Percentiles rank a stretch among this genome's conserved stretches.
These are phyloP conservation scores for Epichloe hybrida DNA, from an alignment of 2,329 filamentous ascomycete species.

Conservation along the genomic window DNA sequence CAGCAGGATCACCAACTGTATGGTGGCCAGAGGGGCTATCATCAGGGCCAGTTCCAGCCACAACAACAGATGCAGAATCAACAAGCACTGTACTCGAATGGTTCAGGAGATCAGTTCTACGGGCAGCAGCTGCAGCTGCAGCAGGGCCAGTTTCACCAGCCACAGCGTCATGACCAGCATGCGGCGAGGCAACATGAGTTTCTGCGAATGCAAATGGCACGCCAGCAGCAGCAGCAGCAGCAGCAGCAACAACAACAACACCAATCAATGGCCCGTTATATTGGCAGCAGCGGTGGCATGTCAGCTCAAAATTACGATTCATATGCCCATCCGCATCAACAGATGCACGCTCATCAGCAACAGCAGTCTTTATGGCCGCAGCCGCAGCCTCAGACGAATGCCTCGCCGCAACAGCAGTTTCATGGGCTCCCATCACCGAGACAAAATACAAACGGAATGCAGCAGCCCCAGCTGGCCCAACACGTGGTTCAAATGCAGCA, in stretches of 20 bases:
- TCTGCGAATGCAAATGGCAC: slow-evolving; percentile 9
- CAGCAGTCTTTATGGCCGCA: slow-evolving; percentile 3
- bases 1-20: slow-evolving; percentile 9
- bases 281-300: slow-evolving; percentile 1
- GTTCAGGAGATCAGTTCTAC: slow-evolving; percentile 8
- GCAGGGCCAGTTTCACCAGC: slow-evolving; percentile 8
- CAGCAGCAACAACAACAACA: slow-evolving; percentile 9
- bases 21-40: slow-evolving; percentile 12
- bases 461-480: slow-evolving; percentile 5
- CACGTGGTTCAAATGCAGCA: slow-evolving; percentile 6
- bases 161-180: slow-evolving; percentile 12
- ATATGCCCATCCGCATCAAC: slow-evolving; percentile 10
- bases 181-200: slow-evolving; percentile 13
- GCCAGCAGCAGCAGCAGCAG: slow-evolving; percentile 5
- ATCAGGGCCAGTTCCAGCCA: slow-evolving; percentile 14
- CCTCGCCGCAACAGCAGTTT: slow-evolving; percentile 5
- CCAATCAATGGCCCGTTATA: slow-evolving; percentile 1
- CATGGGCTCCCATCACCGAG: slow-evolving; percentile 3
- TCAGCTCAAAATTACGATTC: slow-evolving; percentile 9
- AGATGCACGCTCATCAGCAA: slow-evolving; percentile 3
- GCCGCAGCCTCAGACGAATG: slow-evolving; percentile 11
- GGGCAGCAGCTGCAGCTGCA: slow-evolving; percentile 10
- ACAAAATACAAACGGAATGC: slow-evolving; percentile 1
- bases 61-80: slow-evolving; percentile 11
- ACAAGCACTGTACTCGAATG: slow-evolving; percentile 5